These are phyloP conservation scores for Aspergillus flavus DNA, from an alignment of 2,329 filamentous ascomycete genomes.

Conservation along the genomic window DNA sequence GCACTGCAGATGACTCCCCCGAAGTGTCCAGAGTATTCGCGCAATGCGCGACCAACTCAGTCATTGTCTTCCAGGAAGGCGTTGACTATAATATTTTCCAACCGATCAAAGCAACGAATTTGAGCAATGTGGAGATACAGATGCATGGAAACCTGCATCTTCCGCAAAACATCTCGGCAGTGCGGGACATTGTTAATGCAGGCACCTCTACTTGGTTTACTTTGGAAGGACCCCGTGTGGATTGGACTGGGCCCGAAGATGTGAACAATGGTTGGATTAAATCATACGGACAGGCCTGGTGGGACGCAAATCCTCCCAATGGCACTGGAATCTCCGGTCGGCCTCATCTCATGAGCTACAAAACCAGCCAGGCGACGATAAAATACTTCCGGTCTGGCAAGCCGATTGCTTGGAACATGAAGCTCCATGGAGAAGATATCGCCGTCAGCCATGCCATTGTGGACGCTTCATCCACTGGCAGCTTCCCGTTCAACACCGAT, in stretches of 20 bases:
- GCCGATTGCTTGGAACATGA: constrained; percentile 49
- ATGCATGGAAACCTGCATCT: constrained; percentile 50
- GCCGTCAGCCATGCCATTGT: constrained; percentile 45
- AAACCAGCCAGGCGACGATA: constrained; percentile 39
- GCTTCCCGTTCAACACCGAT: constrained; percentile 48
- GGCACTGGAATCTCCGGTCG: constrained; percentile 42
- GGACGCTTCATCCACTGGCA: constrained; percentile 40
- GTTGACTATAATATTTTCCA: constrained; percentile 48
- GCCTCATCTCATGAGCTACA: constrained; percentile 46
- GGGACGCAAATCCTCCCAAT: constrained; percentile 46
- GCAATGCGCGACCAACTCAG: constrained; percentile 34
- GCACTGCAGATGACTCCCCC: constrained; percentile 43
- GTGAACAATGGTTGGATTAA: constrained; percentile 49
- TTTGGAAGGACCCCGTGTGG: constrained; percentile 29
- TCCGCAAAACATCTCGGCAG: constrained; percentile 41
- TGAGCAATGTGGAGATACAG: constrained; percentile 47
- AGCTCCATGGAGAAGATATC: constrained; percentile 44
- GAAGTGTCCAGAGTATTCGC: constrained; percentile 42
- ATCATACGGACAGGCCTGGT: constrained; percentile 51
- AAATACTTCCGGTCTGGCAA: constrained; percentile 47
- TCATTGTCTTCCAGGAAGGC: constrained; percentile 43
- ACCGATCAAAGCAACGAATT: constrained; percentile 42
- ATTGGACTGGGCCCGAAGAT: constrained; percentile 36
- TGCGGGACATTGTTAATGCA: constrained; percentile 40
- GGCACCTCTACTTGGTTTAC: constrained; percentile 42